Conservation (phyloP, 805 yeast genomes). For the Pichia rugopelliculosa region DNA sequence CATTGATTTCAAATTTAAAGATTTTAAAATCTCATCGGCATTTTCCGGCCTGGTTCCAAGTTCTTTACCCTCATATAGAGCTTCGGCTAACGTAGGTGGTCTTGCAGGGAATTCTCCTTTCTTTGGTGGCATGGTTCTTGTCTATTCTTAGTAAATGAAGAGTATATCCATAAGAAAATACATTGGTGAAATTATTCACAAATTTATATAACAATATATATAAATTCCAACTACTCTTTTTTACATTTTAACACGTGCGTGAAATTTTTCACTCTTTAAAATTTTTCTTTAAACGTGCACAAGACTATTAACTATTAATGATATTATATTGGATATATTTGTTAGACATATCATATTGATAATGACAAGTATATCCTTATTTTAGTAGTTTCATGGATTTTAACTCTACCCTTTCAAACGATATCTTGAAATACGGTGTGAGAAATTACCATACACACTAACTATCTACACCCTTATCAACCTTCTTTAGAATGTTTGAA, state of each 20-base stretch:
- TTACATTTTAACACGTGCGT: background rate
- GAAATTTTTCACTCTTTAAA: too few species aligned
- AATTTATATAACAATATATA: background rate
- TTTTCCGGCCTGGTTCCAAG: constrained; percentile 11
- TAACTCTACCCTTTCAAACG: too few species aligned
- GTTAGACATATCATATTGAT: too few species aligned
- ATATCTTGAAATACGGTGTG: too few species aligned
- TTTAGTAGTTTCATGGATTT: too few species aligned
- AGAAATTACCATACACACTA: too few species aligned
- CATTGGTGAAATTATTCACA: background rate
- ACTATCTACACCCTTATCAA: too few species aligned
- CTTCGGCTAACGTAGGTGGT: constrained; percentile 15
- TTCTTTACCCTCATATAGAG: constrained; percentile 8
- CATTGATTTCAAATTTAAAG: constrained; percentile 4
- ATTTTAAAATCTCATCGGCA: constrained; percentile 6
- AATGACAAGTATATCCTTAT: too few species aligned
- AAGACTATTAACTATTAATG: too few species aligned
- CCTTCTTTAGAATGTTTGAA: too few species aligned
- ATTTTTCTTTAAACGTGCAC: too few species aligned
- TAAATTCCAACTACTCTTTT: background rate
- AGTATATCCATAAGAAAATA: background rate
- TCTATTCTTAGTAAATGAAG: background rate
- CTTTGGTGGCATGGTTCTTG: constrained; percentile 3
- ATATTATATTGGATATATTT: too few species aligned
- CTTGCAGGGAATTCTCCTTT: constrained; percentile 15